These are phyloP conservation scores for Lecanosticta acicola DNA, from an alignment of 2,329 filamentous ascomycete species.

Conservation along the genomic window DNA sequence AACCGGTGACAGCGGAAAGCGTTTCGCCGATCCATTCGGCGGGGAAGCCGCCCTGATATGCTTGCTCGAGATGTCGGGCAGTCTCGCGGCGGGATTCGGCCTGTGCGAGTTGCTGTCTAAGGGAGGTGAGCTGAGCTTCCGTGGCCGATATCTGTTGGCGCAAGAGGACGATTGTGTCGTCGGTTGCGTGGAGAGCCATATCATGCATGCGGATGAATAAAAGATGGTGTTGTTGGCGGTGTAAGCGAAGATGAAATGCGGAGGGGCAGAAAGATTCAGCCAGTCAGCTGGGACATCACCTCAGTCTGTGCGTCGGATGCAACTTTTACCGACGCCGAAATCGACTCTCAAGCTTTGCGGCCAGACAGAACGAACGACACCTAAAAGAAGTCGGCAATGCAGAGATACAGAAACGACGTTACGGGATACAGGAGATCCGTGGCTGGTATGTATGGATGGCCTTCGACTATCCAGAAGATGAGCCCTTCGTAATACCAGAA, in stretches of 20 bases:
- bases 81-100: constrained; percentile 33
- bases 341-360: no score
- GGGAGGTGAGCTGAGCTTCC: constrained; percentile 37
- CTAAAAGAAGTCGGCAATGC: no score
- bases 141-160: constrained; percentile 40
- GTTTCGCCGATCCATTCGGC: constrained; percentile 41
- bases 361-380: no score
- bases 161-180: constrained; percentile 34
- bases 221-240: not conserved
- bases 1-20: constrained; percentile 31
- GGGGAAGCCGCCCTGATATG: constrained; percentile 37
- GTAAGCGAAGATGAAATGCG: not conserved
- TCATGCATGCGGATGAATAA: not conserved
- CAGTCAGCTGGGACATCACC: no score
- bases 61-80: constrained; percentile 24
- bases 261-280: no score
- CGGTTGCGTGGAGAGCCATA: constrained; percentile 16
- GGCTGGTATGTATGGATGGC: no score
- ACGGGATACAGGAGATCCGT: no score
- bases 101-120: constrained; percentile 39
- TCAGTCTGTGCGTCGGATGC: no score
- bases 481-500: no score
- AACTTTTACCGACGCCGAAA: no score
- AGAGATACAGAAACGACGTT: no score
- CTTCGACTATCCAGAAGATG: no score